Evolutionary conservation across 2,329 filamentous ascomycete species (phyloP), one percentile per base, ranked within the genome.

Genomic region (Neonectria sp.): DNA sequence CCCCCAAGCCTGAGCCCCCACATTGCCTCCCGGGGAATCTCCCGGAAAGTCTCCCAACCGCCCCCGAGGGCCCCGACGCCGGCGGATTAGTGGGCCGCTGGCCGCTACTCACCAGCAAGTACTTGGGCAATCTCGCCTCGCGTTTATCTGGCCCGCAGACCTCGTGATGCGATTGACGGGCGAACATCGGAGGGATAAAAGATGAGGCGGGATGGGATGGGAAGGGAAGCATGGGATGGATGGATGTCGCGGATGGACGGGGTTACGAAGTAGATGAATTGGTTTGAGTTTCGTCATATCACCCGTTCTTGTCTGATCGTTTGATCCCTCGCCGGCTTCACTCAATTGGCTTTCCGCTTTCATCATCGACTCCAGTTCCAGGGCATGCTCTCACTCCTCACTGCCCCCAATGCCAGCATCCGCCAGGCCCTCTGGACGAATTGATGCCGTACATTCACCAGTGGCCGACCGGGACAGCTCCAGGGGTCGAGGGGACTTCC

Each of bases 1-100:
- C 57, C 56, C 61, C 63, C 52, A 52, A 60, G 21, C 43, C 43
- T 55, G 57, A 43, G 48, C 52, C 60, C 65, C 60, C 65, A 65
- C 60, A 57, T 65, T 69, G 65, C 61, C 70, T 64, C 55, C 63
- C 63, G 56, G 68, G 60, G 62, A 60, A 61, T 67, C 65, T 68
- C 59, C 63, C 55, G 55, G 60, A 55, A 51, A 64, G 33, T 60
- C 61, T 69, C 60, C 45, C 55, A 61, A 52, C 60, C 40, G 48
- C 62, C 68, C 69, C 67, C 65, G 59, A 68, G 11, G 17, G 49
- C 59, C 59, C 68, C 66, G 66, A 64, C 46, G 52, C 62, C 61
- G 60, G 67, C 72, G 72, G 72, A 74, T 75, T 68, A 70, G 67
- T 72, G 65, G 72, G 68, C 70, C 70, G 73, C 68, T 69, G 71